Evolutionary conservation across 2,329 filamentous ascomycete genomes (phyloP).

Genomic region (Sarocladiaceae sp.): DNA sequence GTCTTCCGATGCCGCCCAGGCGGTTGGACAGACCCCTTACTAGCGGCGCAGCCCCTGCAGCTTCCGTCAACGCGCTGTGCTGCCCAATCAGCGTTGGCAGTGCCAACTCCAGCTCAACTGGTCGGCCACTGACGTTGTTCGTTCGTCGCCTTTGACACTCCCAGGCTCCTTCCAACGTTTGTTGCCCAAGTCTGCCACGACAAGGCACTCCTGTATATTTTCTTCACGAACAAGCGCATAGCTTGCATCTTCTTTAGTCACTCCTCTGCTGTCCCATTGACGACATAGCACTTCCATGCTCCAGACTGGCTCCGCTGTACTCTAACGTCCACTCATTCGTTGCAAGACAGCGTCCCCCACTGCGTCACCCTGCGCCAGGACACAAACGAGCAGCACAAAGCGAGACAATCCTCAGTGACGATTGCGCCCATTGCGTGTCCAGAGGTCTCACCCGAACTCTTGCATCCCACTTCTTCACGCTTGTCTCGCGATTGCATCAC

Average conservation of each 20-base stretch:
- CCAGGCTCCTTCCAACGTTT: background rate
- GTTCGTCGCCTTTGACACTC: background rate
- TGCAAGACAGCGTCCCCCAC: constrained; percentile 2
- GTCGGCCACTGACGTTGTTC: background rate
- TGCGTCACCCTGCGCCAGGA: constrained; percentile 2
- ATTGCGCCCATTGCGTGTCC: background rate
- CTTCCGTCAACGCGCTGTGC: background rate
- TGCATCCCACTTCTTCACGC: background rate
- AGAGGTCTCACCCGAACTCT: background rate
- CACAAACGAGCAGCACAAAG: background rate
- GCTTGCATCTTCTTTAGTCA: background rate
- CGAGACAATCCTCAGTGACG: background rate
- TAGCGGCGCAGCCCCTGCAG: background rate
- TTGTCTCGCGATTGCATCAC: constrained; percentile 3
- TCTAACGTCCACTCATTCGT: background rate
- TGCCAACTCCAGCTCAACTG: background rate
- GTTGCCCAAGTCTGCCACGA: background rate
- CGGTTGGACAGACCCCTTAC: background rate
- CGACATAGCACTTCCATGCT: background rate
- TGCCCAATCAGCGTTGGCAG: background rate
- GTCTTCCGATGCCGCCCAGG: background rate
- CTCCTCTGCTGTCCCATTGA: background rate
- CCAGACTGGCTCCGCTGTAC: background rate
- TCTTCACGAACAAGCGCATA: too few relatives aligned
- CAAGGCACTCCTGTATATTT: too few relatives aligned